phyloP scores from a whole-genome alignment of 345 rosid genomes.

The thale cress (Arabidopsis thaliana) region DNA sequence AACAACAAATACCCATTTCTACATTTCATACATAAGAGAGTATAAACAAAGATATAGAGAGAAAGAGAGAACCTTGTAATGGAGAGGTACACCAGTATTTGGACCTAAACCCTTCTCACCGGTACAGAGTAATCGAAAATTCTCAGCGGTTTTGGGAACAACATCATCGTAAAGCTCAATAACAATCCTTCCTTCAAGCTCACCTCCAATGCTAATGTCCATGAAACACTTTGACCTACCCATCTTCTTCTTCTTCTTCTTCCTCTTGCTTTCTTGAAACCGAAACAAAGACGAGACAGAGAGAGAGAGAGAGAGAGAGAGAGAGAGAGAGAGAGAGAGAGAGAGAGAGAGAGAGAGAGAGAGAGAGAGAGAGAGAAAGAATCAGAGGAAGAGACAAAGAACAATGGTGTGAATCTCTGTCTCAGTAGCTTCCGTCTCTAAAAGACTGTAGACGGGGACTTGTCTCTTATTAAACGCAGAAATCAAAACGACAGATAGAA shows the following conservation, averaged over 20 bases:
- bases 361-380: neutral
- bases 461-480: slow-evolving; percentile 11
- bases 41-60: neutral
- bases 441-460: slow-evolving; percentile 25
- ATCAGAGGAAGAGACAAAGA: slow-evolving; percentile 25
- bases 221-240: slow-evolving; percentile 71
- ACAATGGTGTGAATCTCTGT: neutral
- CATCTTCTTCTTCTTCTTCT: slow-evolving; percentile 51
- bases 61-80: slow-evolving; percentile 67
- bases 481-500: slow-evolving; percentile 39
- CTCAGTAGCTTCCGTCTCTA: slow-evolving; percentile 21
- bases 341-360: too few relatives aligned
- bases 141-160: slow-evolving; percentile 88
- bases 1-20: slow-evolving; percentile 23
- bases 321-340: too few relatives aligned
- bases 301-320: neutral
- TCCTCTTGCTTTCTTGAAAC: slow-evolving; percentile 16
- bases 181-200: slow-evolving; percentile 89
- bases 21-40: slow-evolving; percentile 4
- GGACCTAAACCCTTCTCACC: slow-evolving; percentile 95
- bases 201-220: slow-evolving; percentile 90
- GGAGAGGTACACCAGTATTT: slow-evolving; percentile 74
- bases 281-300: slow-evolving; percentile 7
- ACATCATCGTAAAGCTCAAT: slow-evolving; percentile 84
- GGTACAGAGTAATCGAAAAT: slow-evolving; percentile 92